Evolutionary conservation across 1,284 basidiomycete genomes (phyloP).

Genomic region (Pholiota adiposa): DNA sequence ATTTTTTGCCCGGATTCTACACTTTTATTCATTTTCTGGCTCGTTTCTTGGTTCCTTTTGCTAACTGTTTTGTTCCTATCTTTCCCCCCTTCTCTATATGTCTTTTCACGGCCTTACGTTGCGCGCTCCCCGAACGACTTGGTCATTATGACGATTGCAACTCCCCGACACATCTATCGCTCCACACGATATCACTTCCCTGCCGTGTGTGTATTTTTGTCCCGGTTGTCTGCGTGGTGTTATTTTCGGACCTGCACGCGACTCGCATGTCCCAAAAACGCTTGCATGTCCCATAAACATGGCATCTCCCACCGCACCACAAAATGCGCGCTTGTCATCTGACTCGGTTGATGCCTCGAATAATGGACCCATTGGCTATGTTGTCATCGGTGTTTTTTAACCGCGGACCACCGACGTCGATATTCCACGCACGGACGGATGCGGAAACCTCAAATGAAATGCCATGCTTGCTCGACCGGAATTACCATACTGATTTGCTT

Average conservation of each 20-base stretch:
- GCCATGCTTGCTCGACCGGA: background rate
- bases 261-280: slow-evolving; percentile 1
- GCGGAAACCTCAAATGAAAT: background rate
- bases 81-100: background rate
- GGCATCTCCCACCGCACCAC: background rate
- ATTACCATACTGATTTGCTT: background rate
- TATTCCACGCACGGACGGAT: slow-evolving; percentile 1
- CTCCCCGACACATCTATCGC: background rate
- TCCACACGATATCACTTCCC: background rate
- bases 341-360: background rate
- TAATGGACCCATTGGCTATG: background rate
- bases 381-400: slow-evolving; percentile 9
- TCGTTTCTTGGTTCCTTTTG: background rate
- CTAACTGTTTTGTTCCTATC: background rate
- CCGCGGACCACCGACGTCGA: slow-evolving; percentile 12
- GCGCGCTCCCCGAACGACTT: background rate
- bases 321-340: background rate
- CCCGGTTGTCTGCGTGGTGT: background rate
- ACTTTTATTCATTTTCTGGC: background rate
- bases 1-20: background rate
- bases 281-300: slow-evolving; percentile 7
- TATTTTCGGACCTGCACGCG: slow-evolving; percentile 7
- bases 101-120: background rate
- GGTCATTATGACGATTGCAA: background rate
- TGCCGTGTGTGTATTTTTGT: background rate